phyloP scores from a whole-genome alignment of 2,329 filamentous ascomycete species.

The Ramularia collo-cygni region DNA sequence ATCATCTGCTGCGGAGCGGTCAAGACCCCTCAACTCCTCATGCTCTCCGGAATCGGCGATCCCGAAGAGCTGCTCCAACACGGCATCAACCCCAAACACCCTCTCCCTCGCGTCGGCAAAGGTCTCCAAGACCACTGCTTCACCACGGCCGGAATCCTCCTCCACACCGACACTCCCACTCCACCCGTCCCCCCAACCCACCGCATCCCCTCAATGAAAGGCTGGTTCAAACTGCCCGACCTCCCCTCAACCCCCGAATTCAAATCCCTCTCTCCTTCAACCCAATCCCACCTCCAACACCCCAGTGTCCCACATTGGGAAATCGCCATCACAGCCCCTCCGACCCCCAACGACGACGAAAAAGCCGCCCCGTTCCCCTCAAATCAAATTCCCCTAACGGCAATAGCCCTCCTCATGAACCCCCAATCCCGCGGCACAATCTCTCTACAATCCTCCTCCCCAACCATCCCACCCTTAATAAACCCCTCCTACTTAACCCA shows the following conservation, averaged over 20 bases:
- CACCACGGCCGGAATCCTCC: conserved; percentile 38
- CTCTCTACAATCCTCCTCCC: conserved; percentile 53
- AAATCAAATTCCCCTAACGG: too few relatives aligned
- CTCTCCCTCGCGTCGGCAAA: conserved; percentile 54
- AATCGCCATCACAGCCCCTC: conserved; percentile 36
- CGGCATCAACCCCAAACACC: conserved; percentile 48
- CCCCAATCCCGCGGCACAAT: conserved; percentile 53
- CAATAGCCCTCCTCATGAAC: conserved; percentile 43
- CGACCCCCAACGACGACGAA: conserved; percentile 40
- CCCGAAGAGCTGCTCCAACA: conserved; percentile 46
- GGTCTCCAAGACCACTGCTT: conserved; percentile 55
- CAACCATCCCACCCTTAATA: conserved; percentile 53
- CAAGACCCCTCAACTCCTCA: conserved; percentile 43
- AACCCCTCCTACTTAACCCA: conserved; percentile 49
- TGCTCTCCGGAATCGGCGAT: conserved; percentile 53
- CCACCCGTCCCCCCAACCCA: conserved; percentile 32
- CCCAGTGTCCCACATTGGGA: conserved; percentile 54
- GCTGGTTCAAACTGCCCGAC: conserved; percentile 26
- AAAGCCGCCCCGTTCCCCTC: conserved; percentile 50
- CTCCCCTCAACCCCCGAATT: conserved; percentile 43
- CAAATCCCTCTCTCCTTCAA: conserved; percentile 38
- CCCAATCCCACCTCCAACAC: conserved; percentile 40
- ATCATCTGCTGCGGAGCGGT: conserved; percentile 35
- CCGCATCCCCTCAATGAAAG: conserved; percentile 16
- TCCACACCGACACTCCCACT: conserved; percentile 3